Conservation (phyloP, 2,329 filamentous ascomycete genomes). For the Achaetomium macrosporum region DNA sequence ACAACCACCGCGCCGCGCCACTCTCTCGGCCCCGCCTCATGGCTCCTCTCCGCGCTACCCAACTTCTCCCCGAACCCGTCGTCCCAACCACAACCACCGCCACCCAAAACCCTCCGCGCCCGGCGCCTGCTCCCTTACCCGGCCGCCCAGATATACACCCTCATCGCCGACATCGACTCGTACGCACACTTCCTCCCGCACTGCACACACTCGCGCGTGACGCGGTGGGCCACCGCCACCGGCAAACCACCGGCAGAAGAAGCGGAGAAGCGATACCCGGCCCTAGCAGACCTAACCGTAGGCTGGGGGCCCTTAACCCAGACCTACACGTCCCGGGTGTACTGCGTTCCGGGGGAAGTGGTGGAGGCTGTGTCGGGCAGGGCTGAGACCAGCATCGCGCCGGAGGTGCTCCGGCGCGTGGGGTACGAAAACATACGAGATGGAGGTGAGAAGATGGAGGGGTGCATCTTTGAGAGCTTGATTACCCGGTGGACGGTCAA, state of each 20-base stretch:
- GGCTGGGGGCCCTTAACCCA: constrained; percentile 83
- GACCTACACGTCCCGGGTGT: constrained; percentile 72
- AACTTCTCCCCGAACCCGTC: constrained; percentile 1
- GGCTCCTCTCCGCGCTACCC: constrained; percentile 16
- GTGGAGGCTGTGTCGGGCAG: constrained; percentile 73
- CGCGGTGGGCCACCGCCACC: constrained; percentile 52
- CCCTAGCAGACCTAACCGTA: constrained; percentile 70
- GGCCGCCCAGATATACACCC: constrained; percentile 63
- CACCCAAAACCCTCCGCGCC: constrained; percentile 62
- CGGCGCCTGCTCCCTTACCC: constrained; percentile 72
- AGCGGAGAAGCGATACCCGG: constrained; percentile 42
- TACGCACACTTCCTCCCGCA: constrained; percentile 91
- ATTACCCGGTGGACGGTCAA: constrained; percentile 64
- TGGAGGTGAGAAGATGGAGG: constrained; percentile 27
- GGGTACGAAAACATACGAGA: constrained; percentile 21
- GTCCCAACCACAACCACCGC: constrained; percentile 20
- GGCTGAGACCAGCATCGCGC: constrained; percentile 42
- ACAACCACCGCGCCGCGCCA: constrained; percentile 4
- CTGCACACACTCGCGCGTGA: constrained; percentile 72
- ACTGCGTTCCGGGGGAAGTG: constrained; percentile 64
- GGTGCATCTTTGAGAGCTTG: constrained; percentile 57
- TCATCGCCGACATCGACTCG: constrained; percentile 82
- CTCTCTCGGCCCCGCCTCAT: neutral
- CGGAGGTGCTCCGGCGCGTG: constrained; percentile 28
- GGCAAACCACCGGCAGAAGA: neutral